Percentiles rank a stretch among this genome's conserved stretches.
phyloP scores from a whole-genome alignment of 805 yeast species.

The Yarrowia sp. region DNA sequence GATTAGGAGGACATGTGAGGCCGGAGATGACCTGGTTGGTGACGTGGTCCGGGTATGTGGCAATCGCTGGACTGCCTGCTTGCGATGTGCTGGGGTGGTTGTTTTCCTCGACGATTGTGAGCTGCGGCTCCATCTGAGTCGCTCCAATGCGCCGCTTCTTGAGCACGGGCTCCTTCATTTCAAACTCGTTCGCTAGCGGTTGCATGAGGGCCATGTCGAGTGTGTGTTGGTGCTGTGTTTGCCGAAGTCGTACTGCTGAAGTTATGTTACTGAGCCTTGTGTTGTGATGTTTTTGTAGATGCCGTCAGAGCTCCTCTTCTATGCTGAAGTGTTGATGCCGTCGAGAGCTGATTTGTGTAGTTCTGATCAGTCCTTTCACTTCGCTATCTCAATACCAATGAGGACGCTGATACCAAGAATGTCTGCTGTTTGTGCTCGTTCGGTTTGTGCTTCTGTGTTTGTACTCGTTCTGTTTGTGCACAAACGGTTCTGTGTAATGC shows the following conservation, averaged over 20 bases:
- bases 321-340: too few relatives aligned
- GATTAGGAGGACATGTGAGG: conserved; percentile 70
- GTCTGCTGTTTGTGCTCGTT: too few relatives aligned
- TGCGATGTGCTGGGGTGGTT: background rate
- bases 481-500: too few relatives aligned
- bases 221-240: background rate
- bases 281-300: too few relatives aligned
- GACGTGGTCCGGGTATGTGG: conserved; percentile 45
- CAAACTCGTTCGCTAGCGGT: conserved; percentile 13
- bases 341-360: too few relatives aligned
- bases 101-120: conserved; percentile 1
- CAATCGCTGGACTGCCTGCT: background rate
- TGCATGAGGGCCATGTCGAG: conserved; percentile 14
- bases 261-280: background rate
- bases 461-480: too few relatives aligned
- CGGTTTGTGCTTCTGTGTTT: too few relatives aligned
- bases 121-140: conserved; percentile 13
- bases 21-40: conserved; percentile 72
- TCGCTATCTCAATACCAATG: too few relatives aligned
- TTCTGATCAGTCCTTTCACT: too few relatives aligned
- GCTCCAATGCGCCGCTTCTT: conserved; percentile 11
- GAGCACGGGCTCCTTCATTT: conserved; percentile 11
- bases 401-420: too few relatives aligned
- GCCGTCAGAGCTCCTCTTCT: too few relatives aligned
- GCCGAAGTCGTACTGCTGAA: too few relatives aligned